Conservation (phyloP, 2,329 filamentous ascomycete species). For the Ophiobolus disseminans region DNA sequence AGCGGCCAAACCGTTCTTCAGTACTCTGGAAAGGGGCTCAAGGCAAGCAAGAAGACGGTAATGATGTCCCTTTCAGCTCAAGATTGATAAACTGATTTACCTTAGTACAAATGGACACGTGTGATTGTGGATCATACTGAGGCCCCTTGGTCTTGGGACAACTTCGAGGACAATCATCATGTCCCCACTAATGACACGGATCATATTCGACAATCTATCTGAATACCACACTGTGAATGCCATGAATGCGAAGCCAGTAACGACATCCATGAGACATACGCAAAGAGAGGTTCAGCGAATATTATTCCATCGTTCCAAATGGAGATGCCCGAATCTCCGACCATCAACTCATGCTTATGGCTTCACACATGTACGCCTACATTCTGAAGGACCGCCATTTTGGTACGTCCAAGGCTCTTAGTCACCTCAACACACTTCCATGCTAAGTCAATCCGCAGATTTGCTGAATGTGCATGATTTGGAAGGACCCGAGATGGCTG, state of each 20-base stretch:
- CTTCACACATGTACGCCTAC: slow-evolving; percentile 13
- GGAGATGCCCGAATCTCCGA: not conserved
- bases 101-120: slow-evolving; percentile 1
- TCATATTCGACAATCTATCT: not conserved
- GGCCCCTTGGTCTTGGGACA: not conserved
- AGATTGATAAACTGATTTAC: not conserved
- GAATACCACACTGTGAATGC: slow-evolving; percentile 4
- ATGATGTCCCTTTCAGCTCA: not conserved
- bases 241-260: not conserved
- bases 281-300: not conserved
- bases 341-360: slow-evolving; percentile 8
- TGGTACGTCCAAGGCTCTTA: slow-evolving; percentile 6
- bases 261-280: not conserved
- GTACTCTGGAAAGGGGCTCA: slow-evolving; percentile 3
- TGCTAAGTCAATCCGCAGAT: not conserved
- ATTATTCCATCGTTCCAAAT: not conserved
- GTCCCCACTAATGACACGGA: not conserved
- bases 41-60: not conserved
- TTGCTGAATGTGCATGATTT: not conserved
- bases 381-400: slow-evolving; percentile 10
- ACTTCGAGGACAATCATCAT: not conserved
- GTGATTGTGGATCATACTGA: slow-evolving; percentile 2
- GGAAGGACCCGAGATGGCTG: not conserved
- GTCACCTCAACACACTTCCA: not conserved
- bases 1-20: slow-evolving; percentile 5